phyloP scores from a whole-genome alignment of 169 alveolate genomes.

The Babesia gibsoni region DNA sequence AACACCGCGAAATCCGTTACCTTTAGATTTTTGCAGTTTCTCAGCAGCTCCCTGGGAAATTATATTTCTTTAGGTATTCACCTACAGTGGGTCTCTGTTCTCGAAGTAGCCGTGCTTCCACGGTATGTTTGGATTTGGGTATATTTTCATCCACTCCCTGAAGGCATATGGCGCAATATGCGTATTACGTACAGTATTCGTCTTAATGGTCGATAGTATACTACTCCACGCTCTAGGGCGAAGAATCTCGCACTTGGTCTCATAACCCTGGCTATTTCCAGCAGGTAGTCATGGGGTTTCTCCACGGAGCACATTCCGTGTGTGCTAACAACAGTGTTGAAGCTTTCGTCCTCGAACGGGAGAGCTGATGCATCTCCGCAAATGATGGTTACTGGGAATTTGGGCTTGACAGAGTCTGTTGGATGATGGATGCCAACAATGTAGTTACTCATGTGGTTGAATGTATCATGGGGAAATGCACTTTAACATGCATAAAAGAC shows the following conservation, averaged over 20 bases:
- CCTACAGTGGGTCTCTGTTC: conserved; percentile 67
- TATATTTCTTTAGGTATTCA: background rate
- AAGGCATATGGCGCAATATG: background rate
- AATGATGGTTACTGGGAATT: conserved; percentile 69
- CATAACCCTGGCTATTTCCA: conserved; percentile 63
- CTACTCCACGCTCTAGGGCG: conserved; percentile 71
- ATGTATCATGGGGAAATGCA: background rate
- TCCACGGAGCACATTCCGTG: conserved; percentile 76
- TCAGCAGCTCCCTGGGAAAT: conserved; percentile 25
- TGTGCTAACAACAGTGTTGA: conserved; percentile 72
- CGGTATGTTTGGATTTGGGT: conserved; percentile 74
- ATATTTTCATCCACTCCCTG: conserved; percentile 63
- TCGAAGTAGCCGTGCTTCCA: conserved; percentile 79
- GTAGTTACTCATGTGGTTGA: background rate
- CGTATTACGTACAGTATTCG: conserved; percentile 39
- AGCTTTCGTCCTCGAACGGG: conserved; percentile 64
- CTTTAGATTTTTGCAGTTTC: conserved; percentile 1
- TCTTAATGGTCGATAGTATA: conserved; percentile 61
- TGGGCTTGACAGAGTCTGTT: conserved; percentile 61
- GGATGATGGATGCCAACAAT: background rate
- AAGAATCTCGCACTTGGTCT: conserved; percentile 63
- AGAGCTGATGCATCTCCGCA: conserved; percentile 64
- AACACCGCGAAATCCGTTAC: conserved; percentile 43
- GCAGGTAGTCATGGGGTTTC: conserved; percentile 60
- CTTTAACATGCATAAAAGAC: background rate